Conservation (phyloP, 306 rosid genomes). For the Pyrus communis region DNA sequence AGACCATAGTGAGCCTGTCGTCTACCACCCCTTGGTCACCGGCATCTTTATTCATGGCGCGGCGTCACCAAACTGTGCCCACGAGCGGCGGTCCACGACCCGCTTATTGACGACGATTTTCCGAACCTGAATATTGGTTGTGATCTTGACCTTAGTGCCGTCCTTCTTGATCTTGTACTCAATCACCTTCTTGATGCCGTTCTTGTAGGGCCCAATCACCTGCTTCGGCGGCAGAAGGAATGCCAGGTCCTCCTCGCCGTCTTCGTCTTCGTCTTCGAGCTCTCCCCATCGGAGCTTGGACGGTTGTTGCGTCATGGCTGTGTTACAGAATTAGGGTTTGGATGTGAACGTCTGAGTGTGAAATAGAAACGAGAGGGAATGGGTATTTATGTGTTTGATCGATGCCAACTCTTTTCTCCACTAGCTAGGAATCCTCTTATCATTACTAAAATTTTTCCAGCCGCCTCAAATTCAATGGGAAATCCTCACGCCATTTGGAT, state of each 20-base stretch:
- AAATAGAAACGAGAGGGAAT: too few species aligned
- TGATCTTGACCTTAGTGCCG: conserved; percentile 68
- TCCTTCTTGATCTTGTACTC: conserved; percentile 76
- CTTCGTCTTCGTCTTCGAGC: conserved; percentile 61
- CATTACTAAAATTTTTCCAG: too few species aligned
- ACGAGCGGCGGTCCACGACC: conserved; percentile 46
- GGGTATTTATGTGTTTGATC: too few species aligned
- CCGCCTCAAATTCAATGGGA: too few species aligned
- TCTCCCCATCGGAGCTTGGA: conserved; percentile 45
- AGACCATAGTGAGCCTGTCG: conserved; percentile 70
- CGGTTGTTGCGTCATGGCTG: conserved; percentile 4
- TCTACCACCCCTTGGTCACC: conserved; percentile 53
- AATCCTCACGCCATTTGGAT: too few species aligned
- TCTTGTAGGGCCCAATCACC: conserved; percentile 72
- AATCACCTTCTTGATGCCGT: conserved; percentile 63
- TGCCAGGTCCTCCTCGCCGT: conserved; percentile 40
- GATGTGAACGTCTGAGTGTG: too few species aligned
- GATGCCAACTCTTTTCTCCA: too few species aligned
- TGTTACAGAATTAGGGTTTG: conserved; percentile 5
- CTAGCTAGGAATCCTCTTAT: too few species aligned
- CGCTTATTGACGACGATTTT: conserved; percentile 49
- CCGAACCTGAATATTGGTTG: conserved; percentile 62
- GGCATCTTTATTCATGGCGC: not conserved
- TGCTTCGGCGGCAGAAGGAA: conserved; percentile 66
- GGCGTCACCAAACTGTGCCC: conserved; percentile 90